Evolutionary conservation across 1,284 basidiomycete species (phyloP).

Genomic region (Ustilago crameri): DNA sequence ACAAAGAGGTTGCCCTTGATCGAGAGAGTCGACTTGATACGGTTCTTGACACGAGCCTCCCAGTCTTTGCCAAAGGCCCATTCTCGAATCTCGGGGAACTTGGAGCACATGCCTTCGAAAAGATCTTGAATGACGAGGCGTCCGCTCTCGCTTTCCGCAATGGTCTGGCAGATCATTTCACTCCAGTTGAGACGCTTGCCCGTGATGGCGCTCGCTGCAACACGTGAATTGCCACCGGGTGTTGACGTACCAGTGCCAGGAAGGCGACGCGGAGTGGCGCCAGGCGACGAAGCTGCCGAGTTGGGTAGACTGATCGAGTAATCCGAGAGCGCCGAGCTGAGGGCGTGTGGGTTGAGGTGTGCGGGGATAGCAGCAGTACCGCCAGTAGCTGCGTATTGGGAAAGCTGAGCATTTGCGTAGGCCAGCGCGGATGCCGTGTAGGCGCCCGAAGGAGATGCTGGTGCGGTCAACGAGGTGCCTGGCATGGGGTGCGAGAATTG

Average conservation of each 20-base stretch:
- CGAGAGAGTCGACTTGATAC: constrained; percentile 67
- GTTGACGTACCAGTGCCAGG: constrained; percentile 46
- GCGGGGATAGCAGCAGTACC: constrained; percentile 44
- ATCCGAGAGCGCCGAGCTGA: constrained; percentile 55
- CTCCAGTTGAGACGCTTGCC: constrained; percentile 66
- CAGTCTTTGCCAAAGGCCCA: constrained; percentile 66
- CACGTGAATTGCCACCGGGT: constrained; percentile 52
- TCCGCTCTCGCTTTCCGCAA: constrained; percentile 60
- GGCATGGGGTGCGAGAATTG: constrained; percentile 24
- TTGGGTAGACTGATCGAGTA: constrained; percentile 54
- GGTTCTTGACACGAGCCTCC: constrained; percentile 66
- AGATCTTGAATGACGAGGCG: constrained; percentile 65
- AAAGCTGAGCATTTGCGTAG: constrained; percentile 61
- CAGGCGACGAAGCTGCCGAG: constrained; percentile 57
- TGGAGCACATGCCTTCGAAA: constrained; percentile 64
- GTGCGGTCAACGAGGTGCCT: constrained; percentile 42
- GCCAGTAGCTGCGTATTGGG: constrained; percentile 51
- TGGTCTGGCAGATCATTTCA: constrained; percentile 67
- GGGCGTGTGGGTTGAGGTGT: constrained; percentile 53
- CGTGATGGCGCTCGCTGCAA: constrained; percentile 57
- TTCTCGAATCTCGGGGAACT: constrained; percentile 64
- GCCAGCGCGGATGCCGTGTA: constrained; percentile 52
- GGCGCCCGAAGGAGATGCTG: constrained; percentile 43
- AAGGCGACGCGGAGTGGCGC: constrained; percentile 46
- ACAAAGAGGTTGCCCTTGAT: constrained; percentile 66